Conservation (phyloP, 176 grass and related monocot genomes). For the Zoysia pacifica region DNA sequence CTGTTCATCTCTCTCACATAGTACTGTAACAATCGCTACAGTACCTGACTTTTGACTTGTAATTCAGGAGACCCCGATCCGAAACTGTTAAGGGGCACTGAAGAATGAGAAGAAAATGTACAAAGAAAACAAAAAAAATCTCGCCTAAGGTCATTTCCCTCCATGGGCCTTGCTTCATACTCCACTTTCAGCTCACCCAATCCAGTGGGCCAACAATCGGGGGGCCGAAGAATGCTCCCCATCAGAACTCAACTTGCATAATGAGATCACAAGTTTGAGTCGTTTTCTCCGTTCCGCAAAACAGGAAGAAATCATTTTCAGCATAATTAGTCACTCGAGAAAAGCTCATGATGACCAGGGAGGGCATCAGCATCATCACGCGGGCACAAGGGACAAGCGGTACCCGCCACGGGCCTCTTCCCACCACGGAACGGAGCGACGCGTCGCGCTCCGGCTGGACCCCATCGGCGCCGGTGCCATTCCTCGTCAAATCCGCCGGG, state of each 20-base stretch:
- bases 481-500: background rate
- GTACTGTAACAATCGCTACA: background rate
- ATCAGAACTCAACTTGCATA: too few species aligned
- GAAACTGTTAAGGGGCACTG: too few species aligned
- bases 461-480: background rate
- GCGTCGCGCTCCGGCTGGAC: slow-evolving; percentile 23
- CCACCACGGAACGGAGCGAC: background rate
- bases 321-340: background rate
- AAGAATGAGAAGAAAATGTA: too few species aligned
- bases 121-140: background rate
- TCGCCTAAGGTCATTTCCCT: background rate
- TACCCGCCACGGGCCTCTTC: background rate
- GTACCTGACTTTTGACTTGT: too few species aligned
- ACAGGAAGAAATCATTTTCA: background rate
- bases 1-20: too few species aligned
- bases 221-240: too few species aligned
- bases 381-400: background rate
- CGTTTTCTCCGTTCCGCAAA: background rate
- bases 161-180: background rate
- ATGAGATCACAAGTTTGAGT: background rate
- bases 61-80: too few species aligned
- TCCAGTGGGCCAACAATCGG: too few species aligned
- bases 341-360: background rate
- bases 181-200: background rate
- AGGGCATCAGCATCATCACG: background rate